These are phyloP conservation scores for Pseudozyma flocculosa DNA, from an alignment of 1,284 basidiomycete species.

Conservation along the genomic window DNA sequence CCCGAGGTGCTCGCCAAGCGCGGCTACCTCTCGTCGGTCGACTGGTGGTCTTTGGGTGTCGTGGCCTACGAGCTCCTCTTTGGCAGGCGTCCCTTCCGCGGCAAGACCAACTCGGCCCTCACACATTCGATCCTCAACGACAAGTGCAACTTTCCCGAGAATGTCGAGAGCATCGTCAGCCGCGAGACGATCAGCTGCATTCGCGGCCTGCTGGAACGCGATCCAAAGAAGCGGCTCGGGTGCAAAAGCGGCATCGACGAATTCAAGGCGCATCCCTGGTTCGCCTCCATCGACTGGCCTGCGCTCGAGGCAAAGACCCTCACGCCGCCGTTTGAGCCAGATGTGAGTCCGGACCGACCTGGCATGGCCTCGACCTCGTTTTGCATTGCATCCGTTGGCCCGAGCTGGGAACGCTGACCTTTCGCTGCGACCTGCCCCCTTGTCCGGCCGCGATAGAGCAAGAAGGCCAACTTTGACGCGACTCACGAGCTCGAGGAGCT, in stretches of 20 bases:
- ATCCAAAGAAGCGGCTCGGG: slow-evolving; percentile 76
- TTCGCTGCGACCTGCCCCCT: no score
- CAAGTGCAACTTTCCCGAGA: slow-evolving; percentile 47
- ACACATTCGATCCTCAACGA: slow-evolving; percentile 52
- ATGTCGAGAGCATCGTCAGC: slow-evolving; percentile 44
- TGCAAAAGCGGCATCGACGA: slow-evolving; percentile 70
- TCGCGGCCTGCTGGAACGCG: slow-evolving; percentile 71
- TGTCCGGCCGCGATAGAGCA: slow-evolving; percentile 72
- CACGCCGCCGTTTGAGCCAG: slow-evolving; percentile 84
- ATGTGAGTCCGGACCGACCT: slow-evolving; percentile 74
- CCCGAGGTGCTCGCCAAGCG: slow-evolving; percentile 52
- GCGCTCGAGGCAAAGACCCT: slow-evolving; percentile 73
- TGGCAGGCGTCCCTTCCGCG: slow-evolving; percentile 47
- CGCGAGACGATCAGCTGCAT: slow-evolving; percentile 43
- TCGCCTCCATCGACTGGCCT: slow-evolving; percentile 80
- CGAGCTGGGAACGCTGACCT: no score
- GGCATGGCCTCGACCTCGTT: no score
- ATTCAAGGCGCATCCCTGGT: slow-evolving; percentile 81
- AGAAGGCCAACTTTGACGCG: slow-evolving; percentile 99
- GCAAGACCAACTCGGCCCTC: slow-evolving; percentile 50
- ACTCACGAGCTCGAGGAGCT: slow-evolving; percentile 97
- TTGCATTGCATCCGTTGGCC: neutral
- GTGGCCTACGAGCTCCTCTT: slow-evolving; percentile 51
- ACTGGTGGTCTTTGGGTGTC: slow-evolving; percentile 53
- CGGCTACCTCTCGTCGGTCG: slow-evolving; percentile 47